Evolutionary conservation across 2,329 filamentous ascomycete genomes (phyloP), one percentile per base, ranked within the genome.

Genomic region (Ciborinia camelliae): DNA sequence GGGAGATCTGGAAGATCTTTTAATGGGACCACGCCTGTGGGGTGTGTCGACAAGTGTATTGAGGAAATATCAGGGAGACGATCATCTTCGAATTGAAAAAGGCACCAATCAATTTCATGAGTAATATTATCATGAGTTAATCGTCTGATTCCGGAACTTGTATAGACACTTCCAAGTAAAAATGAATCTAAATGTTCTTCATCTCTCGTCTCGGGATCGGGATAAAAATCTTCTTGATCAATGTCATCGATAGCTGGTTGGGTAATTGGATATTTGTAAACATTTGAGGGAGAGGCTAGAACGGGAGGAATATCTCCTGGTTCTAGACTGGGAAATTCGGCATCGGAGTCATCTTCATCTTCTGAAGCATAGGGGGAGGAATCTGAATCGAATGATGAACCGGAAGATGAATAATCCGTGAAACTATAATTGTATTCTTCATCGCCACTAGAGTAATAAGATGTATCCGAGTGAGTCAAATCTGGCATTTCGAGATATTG

Each of bases 81-180:
- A 14, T 88, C 83, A 4, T 88, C 81, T 14, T 89, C 81, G 68
- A 98, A 91, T 70, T 90, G 86, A 71, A 98, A 92, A 2, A 98
- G 80, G 0, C 93, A 92, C 94, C 94, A 98, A 76, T 98, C 94
- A 52, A 98, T 92, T 76, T 98, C 94, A 75, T 97, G 94, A 7
- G 91, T 81, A 30, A 96, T 79, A 5, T 89, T 87, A 67, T 89
- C 82, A 66, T 88, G 84, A 60, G 81, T 83, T 74, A 90, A 88
- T 37, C 94, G 86, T 5, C 92, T 87, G 65, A 98, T 90, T 8
- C 94, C 94, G 28, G 92, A 97, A 0, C 92, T 96, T 0, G 94
- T 94, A 72, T 96, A 92, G 4, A 98, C 81, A 72, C 92, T 87
- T 3, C 94, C 94, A 1, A 98, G 81, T 18, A 87, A 85, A 72